phyloP scores from a whole-genome alignment of 2,329 filamentous ascomycete genomes.

The Helotiales sp. region DNA sequence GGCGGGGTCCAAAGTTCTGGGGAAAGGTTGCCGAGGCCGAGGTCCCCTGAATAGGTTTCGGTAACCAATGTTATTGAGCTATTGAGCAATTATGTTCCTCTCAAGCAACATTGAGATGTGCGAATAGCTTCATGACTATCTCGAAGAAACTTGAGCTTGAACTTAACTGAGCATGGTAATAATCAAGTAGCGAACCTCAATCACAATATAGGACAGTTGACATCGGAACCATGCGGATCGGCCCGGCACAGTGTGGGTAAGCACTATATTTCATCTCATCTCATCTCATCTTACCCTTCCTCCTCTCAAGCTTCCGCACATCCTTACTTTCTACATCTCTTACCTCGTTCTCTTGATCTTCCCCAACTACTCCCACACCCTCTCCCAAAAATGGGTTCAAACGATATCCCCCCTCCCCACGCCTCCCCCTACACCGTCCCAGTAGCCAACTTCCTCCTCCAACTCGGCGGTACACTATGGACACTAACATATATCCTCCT shows the following conservation, averaged over 20 bases:
- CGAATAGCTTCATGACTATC: background rate
- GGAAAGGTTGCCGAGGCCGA: background rate
- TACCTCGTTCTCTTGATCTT: background rate
- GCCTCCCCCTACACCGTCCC: conserved; percentile 17
- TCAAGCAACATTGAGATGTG: no score
- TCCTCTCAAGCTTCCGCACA: background rate
- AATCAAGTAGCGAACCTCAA: no score
- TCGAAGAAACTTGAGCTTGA: no score
- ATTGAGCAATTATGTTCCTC: background rate
- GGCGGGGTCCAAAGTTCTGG: background rate
- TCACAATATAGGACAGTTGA: background rate
- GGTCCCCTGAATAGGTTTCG: background rate
- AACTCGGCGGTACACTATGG: conserved; percentile 27
- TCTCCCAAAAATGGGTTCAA: conserved; percentile 27
- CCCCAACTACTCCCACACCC: background rate
- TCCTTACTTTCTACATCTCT: background rate
- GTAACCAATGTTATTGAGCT: background rate
- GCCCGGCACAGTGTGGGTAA: no score
- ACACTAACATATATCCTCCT: conserved; percentile 46
- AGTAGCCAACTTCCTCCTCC: conserved; percentile 17
- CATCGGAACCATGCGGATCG: background rate
- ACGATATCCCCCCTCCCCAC: conserved; percentile 24
- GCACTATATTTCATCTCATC: background rate
- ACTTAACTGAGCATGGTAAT: no score
- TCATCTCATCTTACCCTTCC: background rate